Evolutionary conservation across 176 grass and related monocot genomes (phyloP).

Genomic region (Musa beccarii): DNA sequence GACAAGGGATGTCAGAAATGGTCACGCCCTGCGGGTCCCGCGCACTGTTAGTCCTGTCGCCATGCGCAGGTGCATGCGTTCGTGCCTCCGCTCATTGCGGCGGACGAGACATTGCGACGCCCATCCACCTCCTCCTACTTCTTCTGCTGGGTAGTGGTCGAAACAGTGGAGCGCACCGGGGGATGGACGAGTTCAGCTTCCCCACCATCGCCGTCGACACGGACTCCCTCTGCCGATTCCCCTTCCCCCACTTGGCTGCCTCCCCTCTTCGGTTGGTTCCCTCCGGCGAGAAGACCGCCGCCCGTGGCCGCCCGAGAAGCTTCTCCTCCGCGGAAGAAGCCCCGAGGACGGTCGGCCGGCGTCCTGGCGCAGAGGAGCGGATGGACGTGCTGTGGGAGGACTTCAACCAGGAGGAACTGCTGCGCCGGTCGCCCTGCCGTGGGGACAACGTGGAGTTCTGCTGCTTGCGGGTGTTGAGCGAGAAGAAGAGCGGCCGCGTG

Average conservation of each 20-base stretch:
- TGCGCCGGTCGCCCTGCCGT: slow-evolving; percentile 9
- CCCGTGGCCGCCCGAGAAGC: too few relatives aligned
- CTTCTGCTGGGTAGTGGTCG: too few relatives aligned
- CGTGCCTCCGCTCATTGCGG: too few relatives aligned
- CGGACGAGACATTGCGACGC: too few relatives aligned
- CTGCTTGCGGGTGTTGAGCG: neutral
- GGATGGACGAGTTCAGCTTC: slow-evolving; percentile 7
- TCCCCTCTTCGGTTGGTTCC: neutral
- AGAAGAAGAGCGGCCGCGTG: slow-evolving; percentile 24
- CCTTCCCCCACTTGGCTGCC: neutral
- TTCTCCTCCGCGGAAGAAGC: neutral
- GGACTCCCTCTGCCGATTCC: neutral
- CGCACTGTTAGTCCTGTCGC: too few relatives aligned
- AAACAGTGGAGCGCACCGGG: too few relatives aligned
- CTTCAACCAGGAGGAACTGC: slow-evolving; percentile 67
- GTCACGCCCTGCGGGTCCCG: too few relatives aligned
- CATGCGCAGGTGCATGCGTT: too few relatives aligned
- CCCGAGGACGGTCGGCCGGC: neutral
- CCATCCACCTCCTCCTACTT: too few relatives aligned
- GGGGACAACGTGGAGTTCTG: neutral
- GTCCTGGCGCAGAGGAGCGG: slow-evolving; percentile 39
- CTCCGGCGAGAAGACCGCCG: neutral
- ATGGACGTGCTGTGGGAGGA: slow-evolving; percentile 97
- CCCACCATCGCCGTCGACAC: neutral
- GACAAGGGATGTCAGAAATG: too few relatives aligned